Evolutionary conservation across 192 early-diverging fungal species (phyloP).

Genomic region (Backusella australiensis): DNA sequence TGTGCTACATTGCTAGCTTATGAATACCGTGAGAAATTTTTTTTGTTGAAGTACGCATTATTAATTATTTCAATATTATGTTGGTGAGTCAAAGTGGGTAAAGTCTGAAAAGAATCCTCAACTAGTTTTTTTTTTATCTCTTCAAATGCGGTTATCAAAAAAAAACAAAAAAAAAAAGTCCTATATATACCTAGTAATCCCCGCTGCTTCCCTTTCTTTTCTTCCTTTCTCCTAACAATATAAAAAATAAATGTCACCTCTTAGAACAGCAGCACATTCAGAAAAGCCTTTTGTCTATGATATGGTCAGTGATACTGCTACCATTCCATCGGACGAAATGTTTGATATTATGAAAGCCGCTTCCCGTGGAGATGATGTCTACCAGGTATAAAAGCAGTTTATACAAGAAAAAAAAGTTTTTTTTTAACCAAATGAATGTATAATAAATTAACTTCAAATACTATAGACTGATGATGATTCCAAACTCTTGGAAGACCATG

Average conservation of each 20-base stretch:
- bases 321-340: slow-evolving; percentile 60
- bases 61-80: neutral
- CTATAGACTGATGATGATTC: slow-evolving; percentile 9
- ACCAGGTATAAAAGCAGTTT: slow-evolving; percentile 23
- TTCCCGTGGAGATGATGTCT: slow-evolving; percentile 58
- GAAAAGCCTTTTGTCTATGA: slow-evolving; percentile 29
- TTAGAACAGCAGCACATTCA: neutral
- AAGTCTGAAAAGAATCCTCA: neutral
- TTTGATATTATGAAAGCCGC: slow-evolving; percentile 59
- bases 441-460: no score
- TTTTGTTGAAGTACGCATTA: neutral
- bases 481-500: slow-evolving; percentile 55
- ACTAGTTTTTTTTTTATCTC: neutral
- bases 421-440: neutral
- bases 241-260: neutral
- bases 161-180: neutral
- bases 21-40: neutral
- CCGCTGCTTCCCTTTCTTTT: neutral
- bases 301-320: slow-evolving; percentile 54
- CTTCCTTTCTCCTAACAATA: neutral
- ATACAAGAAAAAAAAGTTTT: neutral
- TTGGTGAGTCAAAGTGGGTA: neutral
- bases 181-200: slow-evolving; percentile 1
- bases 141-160: neutral
- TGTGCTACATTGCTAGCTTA: neutral